Conservation (phyloP, 495 filamentous ascomycete genomes). For the Podospora appendiculata region DNA sequence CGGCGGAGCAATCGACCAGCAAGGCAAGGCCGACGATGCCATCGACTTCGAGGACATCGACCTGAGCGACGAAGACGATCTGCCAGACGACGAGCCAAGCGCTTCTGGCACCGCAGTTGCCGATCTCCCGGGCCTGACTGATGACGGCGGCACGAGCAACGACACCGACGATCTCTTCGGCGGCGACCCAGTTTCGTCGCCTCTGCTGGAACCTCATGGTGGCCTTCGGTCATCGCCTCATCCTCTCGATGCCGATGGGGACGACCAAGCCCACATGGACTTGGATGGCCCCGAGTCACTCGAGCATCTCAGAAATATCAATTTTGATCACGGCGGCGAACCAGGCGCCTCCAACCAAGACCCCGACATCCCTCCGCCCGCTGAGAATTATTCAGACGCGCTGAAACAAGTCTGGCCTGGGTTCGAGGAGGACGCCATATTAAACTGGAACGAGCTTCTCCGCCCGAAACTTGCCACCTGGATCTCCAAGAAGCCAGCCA, state of each 20-base stretch:
- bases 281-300: slow-evolving; percentile 11
- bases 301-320: slow-evolving; percentile 28
- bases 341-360: slow-evolving; percentile 35
- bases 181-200: slow-evolving; percentile 25
- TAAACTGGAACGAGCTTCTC: slow-evolving; percentile 65
- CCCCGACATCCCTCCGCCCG: slow-evolving; percentile 45
- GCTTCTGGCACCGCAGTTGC: slow-evolving; percentile 17
- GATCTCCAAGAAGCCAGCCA: slow-evolving; percentile 58
- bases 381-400: slow-evolving; percentile 58
- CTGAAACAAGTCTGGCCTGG: slow-evolving; percentile 61
- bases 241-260: slow-evolving; percentile 21
- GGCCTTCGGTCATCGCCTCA: slow-evolving; percentile 25
- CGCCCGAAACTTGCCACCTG: slow-evolving; percentile 66
- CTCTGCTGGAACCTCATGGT: slow-evolving; percentile 22
- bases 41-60: slow-evolving; percentile 87
- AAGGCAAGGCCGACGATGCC: slow-evolving; percentile 35
- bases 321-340: slow-evolving; percentile 36
- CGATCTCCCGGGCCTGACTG: slow-evolving; percentile 39
- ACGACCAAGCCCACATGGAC: slow-evolving; percentile 19
- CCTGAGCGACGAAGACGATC: slow-evolving; percentile 55
- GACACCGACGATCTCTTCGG: slow-evolving; percentile 46
- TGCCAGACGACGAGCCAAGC: slow-evolving; percentile 35
- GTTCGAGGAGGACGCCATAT: slow-evolving; percentile 57
- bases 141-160: slow-evolving; percentile 39
- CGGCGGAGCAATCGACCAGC: slow-evolving; percentile 25